Conservation (phyloP, 2,329 filamentous ascomycete genomes). For the Sclerotinia borealis region DNA sequence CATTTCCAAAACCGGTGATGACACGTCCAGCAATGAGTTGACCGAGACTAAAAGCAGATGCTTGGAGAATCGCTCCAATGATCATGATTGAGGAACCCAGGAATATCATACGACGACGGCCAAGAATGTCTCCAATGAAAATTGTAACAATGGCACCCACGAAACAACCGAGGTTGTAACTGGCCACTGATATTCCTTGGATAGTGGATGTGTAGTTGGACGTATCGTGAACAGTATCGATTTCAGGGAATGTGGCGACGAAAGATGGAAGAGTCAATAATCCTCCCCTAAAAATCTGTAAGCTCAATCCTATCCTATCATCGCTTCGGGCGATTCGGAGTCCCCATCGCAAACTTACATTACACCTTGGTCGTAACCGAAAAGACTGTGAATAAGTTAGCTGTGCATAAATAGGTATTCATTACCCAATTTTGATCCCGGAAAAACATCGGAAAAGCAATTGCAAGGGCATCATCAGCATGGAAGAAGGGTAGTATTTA, state of each 20-base stretch:
- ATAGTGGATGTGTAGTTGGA: conserved; percentile 7
- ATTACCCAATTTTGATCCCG: neutral
- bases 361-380: conserved; percentile 41
- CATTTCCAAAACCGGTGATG: conserved; percentile 69
- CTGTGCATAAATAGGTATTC: neutral
- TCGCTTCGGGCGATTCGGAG: neutral
- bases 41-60: conserved; percentile 45
- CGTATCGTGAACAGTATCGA: conserved; percentile 11
- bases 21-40: conserved; percentile 59
- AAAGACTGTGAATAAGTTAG: conserved; percentile 26
- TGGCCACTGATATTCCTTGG: conserved; percentile 10
- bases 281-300: conserved; percentile 39
- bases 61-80: conserved; percentile 26
- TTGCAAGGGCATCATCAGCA: neutral
- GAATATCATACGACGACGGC: conserved; percentile 29
- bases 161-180: conserved; percentile 43
- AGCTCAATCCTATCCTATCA: neutral
- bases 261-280: conserved; percentile 35
- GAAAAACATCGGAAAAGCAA: conserved; percentile 1
- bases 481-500: neutral
- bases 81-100: conserved; percentile 23
- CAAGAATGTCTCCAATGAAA: conserved; percentile 33
- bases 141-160: conserved; percentile 36
- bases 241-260: conserved; percentile 11
- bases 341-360: neutral